Base-by-base conservation (phyloP, 345 rosid species). In the Eucalyptus sp. region DNA sequence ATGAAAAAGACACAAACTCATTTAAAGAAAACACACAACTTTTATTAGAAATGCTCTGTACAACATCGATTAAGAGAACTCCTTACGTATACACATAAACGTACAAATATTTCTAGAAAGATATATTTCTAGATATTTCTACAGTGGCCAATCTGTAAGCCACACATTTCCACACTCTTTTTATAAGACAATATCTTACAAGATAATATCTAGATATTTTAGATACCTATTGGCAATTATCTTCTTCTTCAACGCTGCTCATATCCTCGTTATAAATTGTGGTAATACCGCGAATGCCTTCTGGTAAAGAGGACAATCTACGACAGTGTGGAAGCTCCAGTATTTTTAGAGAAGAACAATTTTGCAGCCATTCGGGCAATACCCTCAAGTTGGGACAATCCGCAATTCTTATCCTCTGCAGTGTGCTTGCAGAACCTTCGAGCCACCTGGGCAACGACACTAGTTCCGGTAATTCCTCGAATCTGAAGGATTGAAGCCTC, bases 361-460 rank as follows among this genome's bases (percentile, higher is more conserved):
- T 49, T 86, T 16, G 80, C 86, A 83, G 60, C 50, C 90, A 88
- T 4, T 81, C 71, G 0, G 91, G 93, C 7, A 91, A 56, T 37
- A 25, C 44, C 3, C 31, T 33, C 81, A 92, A 64, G 50, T 86
- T 85, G 14, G 41, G 86, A 60, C 91, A 91, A 17, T 56, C 7
- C 14, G 1, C 33, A 14, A 90, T 43, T 13, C 1, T 1, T 9
- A 91, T 25, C n/a, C 3, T 13, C 22, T 89, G 27, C 25, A 91
- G 58, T 64, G 89, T 88, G 16, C 68, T 62, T 7, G 90, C 83
- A 62, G 86, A 89, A 13, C 44, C 80, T 54, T 50, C 56, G 48
- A 92, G 80, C 94, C 94, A 90, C 33, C 48, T 31, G 3, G 93
- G 94, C 17, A 91, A 29, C 2, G 43, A 24, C 9, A 37, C 79